Conservation (phyloP, 371 early-diverging fungal genomes). For the Lichtheimia ornata region DNA sequence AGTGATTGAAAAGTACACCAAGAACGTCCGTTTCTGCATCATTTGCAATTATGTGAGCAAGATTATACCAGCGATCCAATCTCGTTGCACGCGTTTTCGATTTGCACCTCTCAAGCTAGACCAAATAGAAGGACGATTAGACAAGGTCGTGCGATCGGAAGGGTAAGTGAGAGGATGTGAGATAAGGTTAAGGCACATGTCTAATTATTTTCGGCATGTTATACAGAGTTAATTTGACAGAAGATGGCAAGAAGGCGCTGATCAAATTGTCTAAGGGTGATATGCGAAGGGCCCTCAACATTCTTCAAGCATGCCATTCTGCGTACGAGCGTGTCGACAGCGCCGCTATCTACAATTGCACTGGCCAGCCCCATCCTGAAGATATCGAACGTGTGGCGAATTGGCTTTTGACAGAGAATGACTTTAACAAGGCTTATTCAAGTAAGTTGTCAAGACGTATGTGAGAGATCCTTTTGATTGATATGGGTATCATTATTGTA, state of each 20-base stretch:
- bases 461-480: not conserved
- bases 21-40: slow-evolving; percentile 97
- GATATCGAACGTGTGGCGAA: slow-evolving; percentile 82
- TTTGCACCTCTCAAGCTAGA: slow-evolving; percentile 88
- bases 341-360: slow-evolving; percentile 84
- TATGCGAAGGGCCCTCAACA: slow-evolving; percentile 96
- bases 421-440: slow-evolving; percentile 77
- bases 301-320: slow-evolving; percentile 89
- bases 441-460: slow-evolving; percentile 45
- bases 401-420: slow-evolving; percentile 79
- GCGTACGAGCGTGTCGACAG: slow-evolving; percentile 79
- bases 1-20: slow-evolving; percentile 98
- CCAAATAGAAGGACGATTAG: slow-evolving; percentile 77
- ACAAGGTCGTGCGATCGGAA: slow-evolving; percentile 76
- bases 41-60: slow-evolving; percentile 99
- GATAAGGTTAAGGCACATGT: not conserved
- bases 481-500: slow-evolving; percentile 18
- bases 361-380: slow-evolving; percentile 88
- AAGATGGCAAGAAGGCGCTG: slow-evolving; percentile 81
- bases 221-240: slow-evolving; percentile 76
- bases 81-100: slow-evolving; percentile 97
- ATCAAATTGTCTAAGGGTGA: slow-evolving; percentile 88
- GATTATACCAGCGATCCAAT: slow-evolving; percentile 98
- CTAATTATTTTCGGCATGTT: not conserved
- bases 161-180: slow-evolving; percentile 39